Evolutionary conservation across 352 stramenopile species (phyloP), one percentile per base, ranked within the genome.

Genomic region (Lagenidium sp.): DNA sequence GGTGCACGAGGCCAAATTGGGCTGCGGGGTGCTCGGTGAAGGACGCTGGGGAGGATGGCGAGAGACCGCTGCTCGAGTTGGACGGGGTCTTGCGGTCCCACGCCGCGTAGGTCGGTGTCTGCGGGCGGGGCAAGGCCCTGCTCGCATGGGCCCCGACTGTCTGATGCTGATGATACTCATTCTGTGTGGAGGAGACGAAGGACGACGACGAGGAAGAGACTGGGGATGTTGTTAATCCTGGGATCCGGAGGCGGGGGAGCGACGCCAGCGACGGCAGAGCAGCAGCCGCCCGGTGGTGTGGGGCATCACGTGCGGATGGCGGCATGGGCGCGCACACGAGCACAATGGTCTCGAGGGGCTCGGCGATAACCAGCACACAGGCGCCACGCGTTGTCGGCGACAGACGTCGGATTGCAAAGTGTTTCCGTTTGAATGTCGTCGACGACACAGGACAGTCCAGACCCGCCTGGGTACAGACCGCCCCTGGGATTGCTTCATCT

Each of bases 1-100:
- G 60, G 16, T 79, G 66, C 8, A 44, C 68, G 30, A 85, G 59
- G 11, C 68, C 72, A 53, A 79, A 70, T 67, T 85, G 36, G 47
- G 24, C 31, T 11, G n/a, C 1, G 18, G 24, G 20, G 24, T n/a
- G 36, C 26, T 21, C 19, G 15, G 21, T 4, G 22, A 57, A 57
- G 11, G 49, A 50, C 2, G 42, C 35, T 11, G 49, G 49, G 4
- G 49, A 57, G 18, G 28, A 38, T n/a, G 49, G 49, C 8, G 49
- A 57, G 7, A 26, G 36, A 13, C 28, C 28, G 15, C 15, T 15
- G 15, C 28, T n/a, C n/a, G n/a, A n/a, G n/a, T n/a, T n/a, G n/a
- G n/a, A n/a, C n/a, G n/a, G n/a, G n/a, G n/a, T n/a, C n/a, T n/a
- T n/a, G n/a, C n/a, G n/a, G n/a, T n/a, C n/a, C n/a, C n/a, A n/a